Percentiles rank a stretch among this genome's conserved stretches.
Evolutionary conservation across 164 flowering plant genomes (phyloP).

Genomic region (Euptelea pleiosperma): DNA sequence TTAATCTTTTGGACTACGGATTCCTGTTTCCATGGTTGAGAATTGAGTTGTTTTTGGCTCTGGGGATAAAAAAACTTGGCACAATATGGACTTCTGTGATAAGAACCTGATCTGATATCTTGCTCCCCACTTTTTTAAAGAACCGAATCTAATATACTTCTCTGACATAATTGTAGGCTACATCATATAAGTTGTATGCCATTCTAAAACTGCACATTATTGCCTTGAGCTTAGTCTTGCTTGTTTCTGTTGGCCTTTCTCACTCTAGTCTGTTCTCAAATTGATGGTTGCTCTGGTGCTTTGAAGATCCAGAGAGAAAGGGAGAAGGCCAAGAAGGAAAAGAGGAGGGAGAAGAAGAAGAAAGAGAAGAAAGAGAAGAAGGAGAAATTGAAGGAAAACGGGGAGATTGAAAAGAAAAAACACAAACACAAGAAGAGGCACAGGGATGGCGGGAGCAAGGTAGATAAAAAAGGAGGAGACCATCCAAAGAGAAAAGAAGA

Average conservation of each 20-base stretch:
- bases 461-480: background rate
- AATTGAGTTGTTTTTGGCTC: too few species aligned
- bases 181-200: too few species aligned
- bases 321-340: conserved; percentile 32
- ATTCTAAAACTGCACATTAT: too few species aligned
- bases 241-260: background rate
- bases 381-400: conserved; percentile 18
- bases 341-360: conserved; percentile 8
- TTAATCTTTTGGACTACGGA: too few species aligned
- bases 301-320: conserved; percentile 55
- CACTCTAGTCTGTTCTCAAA: conserved; percentile 9
- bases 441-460: conserved; percentile 5
- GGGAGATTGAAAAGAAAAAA: conserved; percentile 9
- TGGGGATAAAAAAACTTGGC: too few species aligned
- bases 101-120: too few species aligned
- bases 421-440: conserved; percentile 11
- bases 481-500: conserved; percentile 21
- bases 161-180: too few species aligned
- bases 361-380: conserved; percentile 16
- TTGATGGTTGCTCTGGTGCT: conserved; percentile 44
- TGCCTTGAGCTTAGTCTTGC: background rate
- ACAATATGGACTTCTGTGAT: too few species aligned
- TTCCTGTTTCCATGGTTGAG: too few species aligned
- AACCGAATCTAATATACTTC: too few species aligned
- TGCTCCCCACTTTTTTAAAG: too few species aligned